Conservation (phyloP, 1,139 yeast genomes). For the Entelexis sorbosivorans region DNA sequence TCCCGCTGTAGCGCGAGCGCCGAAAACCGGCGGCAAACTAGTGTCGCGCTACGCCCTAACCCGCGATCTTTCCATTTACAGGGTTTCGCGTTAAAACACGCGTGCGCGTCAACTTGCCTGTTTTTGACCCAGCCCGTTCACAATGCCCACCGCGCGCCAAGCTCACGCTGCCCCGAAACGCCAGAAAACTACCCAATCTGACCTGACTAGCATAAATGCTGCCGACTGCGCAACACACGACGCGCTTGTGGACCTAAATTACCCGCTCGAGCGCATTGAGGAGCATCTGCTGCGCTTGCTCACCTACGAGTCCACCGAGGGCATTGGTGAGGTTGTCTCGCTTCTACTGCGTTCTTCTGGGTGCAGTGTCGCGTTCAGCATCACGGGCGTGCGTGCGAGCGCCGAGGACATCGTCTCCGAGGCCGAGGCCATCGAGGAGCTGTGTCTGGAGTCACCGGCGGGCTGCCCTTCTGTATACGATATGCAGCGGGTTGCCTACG, state of each 20-base stretch:
- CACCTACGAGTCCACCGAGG: conserved; percentile 18
- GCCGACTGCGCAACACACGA: conserved; percentile 18
- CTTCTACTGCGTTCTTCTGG: conserved; percentile 18
- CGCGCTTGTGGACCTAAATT: conserved; percentile 14
- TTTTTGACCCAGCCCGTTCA: neutral
- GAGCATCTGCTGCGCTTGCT: conserved; percentile 20
- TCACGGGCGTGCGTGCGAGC: neutral
- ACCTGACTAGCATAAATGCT: neutral
- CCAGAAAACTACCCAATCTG: neutral
- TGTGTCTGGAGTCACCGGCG: conserved; percentile 3
- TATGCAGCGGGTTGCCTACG: conserved; percentile 2
- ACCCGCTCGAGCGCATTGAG: conserved; percentile 13
- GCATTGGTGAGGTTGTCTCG: conserved; percentile 17
- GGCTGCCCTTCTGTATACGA: conserved; percentile 14
- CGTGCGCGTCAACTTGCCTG: neutral
- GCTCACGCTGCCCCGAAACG: neutral
- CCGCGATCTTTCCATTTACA: neutral
- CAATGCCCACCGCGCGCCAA: conserved; percentile 3
- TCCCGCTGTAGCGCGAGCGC: too few species aligned
- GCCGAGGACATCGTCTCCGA: conserved; percentile 3
- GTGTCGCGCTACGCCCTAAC: neutral
- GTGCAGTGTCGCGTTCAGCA: conserved; percentile 7
- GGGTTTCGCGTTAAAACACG: neutral
- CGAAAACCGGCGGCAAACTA: too few species aligned
- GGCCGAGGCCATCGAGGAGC: conserved; percentile 6